Conservation (phyloP, 805 yeast genomes). For the Candida ipomoeae region DNA sequence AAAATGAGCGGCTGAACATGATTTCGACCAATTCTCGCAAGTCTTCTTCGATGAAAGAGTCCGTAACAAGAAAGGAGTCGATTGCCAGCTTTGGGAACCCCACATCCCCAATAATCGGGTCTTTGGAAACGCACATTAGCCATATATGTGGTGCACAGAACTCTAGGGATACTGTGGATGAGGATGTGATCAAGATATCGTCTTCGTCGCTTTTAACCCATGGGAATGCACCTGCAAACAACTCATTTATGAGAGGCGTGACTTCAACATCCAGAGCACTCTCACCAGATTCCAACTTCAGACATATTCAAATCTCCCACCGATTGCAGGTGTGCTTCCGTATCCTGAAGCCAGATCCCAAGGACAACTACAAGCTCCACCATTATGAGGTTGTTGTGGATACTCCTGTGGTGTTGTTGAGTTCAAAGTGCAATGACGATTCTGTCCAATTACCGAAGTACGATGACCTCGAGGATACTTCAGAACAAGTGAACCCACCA, state of each 20-base stretch:
- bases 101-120: constrained; percentile 36
- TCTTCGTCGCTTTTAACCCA: constrained; percentile 29
- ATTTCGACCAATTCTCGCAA: background rate
- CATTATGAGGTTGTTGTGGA: constrained; percentile 80
- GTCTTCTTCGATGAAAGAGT: constrained; percentile 26
- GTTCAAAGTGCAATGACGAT: constrained; percentile 39
- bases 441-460: constrained; percentile 40
- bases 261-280: constrained; percentile 39
- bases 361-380: constrained; percentile 46
- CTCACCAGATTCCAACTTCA: constrained; percentile 61
- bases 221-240: constrained; percentile 19
- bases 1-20: constrained; percentile 6
- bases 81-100: constrained; percentile 10
- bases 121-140: constrained; percentile 36
- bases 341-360: constrained; percentile 57
- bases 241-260: constrained; percentile 33
- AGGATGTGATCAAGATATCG: constrained; percentile 28
- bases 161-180: constrained; percentile 9
- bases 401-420: constrained; percentile 56
- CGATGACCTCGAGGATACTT: constrained; percentile 21
- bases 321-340: constrained; percentile 67
- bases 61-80: constrained; percentile 14
- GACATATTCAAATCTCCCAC: constrained; percentile 61
- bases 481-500: background rate
- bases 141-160: constrained; percentile 17